Percentiles rank a stretch among this genome's conserved stretches.
Evolutionary conservation across 176 grass and related monocot genomes (phyloP).

Genomic region (Zea luxurians): DNA sequence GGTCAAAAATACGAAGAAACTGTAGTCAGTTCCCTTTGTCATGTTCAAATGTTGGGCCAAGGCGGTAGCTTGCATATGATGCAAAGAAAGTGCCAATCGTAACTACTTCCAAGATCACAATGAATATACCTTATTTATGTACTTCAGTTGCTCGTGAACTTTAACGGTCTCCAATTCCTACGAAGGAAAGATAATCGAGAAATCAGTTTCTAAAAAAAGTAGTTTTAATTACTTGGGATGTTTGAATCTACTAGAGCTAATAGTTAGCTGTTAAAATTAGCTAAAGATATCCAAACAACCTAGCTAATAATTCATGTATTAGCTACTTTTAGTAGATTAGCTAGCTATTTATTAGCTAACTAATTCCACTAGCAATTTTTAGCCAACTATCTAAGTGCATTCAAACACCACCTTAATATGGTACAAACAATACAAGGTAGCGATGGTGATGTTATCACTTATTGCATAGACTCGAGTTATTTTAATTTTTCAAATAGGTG

Average conservation of each 20-base stretch:
- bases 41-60: slow-evolving; percentile 3
- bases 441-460: slow-evolving; percentile 2
- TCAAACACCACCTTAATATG: background rate
- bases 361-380: too few relatives aligned
- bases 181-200: slow-evolving; percentile 21
- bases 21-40: background rate
- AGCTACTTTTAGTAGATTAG: too few relatives aligned
- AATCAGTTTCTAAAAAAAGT: slow-evolving; percentile 8
- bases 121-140: slow-evolving; percentile 51
- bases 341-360: too few relatives aligned
- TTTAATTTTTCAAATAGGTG: slow-evolving; percentile 18
- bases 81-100: slow-evolving; percentile 23
- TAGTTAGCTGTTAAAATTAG: too few relatives aligned
- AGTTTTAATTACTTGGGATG: background rate
- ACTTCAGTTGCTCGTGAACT: slow-evolving; percentile 63
- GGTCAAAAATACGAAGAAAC: slow-evolving; percentile 11
- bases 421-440: slow-evolving; percentile 19
- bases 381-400: too few relatives aligned
- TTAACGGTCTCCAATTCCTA: slow-evolving; percentile 69
- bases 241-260: too few relatives aligned
- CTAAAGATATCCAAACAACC: too few relatives aligned
- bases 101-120: slow-evolving; percentile 25
- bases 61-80: slow-evolving; percentile 1
- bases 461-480: background rate
- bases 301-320: too few relatives aligned